Conservation (phyloP, 371 early-diverging fungal species). For the Mucor irregularis region DNA sequence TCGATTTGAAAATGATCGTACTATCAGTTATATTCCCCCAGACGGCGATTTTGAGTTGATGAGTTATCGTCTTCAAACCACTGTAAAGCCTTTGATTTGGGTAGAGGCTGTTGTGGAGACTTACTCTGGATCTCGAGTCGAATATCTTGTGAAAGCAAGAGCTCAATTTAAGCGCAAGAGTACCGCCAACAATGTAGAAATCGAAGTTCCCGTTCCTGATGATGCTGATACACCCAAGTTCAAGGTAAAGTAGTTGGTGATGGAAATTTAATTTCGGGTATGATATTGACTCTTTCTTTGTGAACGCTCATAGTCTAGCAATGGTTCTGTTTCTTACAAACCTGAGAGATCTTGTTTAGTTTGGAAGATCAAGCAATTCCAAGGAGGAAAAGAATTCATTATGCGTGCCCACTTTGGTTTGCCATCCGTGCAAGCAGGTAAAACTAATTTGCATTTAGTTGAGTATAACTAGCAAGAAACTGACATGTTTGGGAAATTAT, state of each 20-base stretch:
- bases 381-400: slow-evolving; percentile 94
- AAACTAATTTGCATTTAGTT: slow-evolving; percentile 13
- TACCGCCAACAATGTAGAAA: slow-evolving; percentile 97
- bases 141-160: slow-evolving; percentile 95
- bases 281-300: too few species aligned
- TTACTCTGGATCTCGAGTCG: slow-evolving; percentile 91
- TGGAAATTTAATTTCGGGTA: too few species aligned
- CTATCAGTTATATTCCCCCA: slow-evolving; percentile 91
- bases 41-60: slow-evolving; percentile 99
- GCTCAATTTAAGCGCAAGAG: slow-evolving; percentile 97
- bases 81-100: slow-evolving; percentile 95
- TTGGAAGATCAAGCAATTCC: slow-evolving; percentile 98
- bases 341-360: slow-evolving; percentile 93
- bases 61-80: slow-evolving; percentile 91
- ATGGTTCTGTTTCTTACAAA: slow-evolving; percentile 90
- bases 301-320: slow-evolving; percentile 70
- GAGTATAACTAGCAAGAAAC: too few species aligned
- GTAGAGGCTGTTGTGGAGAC: slow-evolving; percentile 94
- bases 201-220: slow-evolving; percentile 94
- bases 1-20: slow-evolving; percentile 95
- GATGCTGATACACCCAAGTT: slow-evolving; percentile 98
- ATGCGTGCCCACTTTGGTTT: slow-evolving; percentile 96
- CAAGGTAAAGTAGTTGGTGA: slow-evolving; percentile 58
- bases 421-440: slow-evolving; percentile 91
- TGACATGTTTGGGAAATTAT: too few species aligned